Evolutionary conservation across 352 stramenopile genomes (phyloP).

Genomic region (Phytophthora hybrid): DNA sequence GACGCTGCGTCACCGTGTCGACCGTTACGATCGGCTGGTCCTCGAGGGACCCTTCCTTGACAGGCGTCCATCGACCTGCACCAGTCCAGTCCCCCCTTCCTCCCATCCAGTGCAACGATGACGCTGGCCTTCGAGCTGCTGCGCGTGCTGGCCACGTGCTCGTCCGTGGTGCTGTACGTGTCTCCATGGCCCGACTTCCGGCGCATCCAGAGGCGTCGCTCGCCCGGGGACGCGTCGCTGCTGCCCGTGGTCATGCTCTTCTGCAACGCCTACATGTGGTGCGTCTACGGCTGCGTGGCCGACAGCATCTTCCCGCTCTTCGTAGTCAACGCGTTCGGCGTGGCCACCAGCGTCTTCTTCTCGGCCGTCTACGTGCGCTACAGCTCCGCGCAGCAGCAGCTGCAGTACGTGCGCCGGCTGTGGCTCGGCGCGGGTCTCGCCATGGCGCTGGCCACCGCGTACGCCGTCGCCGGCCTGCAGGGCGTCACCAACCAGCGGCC

Average conservation of each 20-base stretch:
- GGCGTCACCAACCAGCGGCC: slow-evolving; percentile 32
- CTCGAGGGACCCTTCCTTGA: neutral
- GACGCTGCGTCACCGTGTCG: no score
- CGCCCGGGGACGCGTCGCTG: slow-evolving; percentile 29
- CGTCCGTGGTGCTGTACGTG: slow-evolving; percentile 37
- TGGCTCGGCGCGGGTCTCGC: slow-evolving; percentile 15
- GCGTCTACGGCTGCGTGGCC: slow-evolving; percentile 41
- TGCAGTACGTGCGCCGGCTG: slow-evolving; percentile 18
- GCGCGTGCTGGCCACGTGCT: slow-evolving; percentile 35
- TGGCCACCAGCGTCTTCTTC: slow-evolving; percentile 39
- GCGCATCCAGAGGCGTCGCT: slow-evolving; percentile 29
- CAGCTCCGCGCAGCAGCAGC: slow-evolving; percentile 18
- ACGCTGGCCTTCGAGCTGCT: slow-evolving; percentile 35
- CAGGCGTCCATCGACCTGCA: no score
- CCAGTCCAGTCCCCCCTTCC: no score
- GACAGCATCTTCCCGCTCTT: slow-evolving; percentile 46
- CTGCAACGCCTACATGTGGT: slow-evolving; percentile 45
- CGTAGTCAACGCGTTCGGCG: slow-evolving; percentile 39
- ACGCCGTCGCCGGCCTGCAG: slow-evolving; percentile 26
- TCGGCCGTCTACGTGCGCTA: slow-evolving; percentile 41
- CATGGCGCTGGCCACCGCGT: slow-evolving; percentile 25
- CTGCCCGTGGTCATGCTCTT: slow-evolving; percentile 45
- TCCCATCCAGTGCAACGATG: slow-evolving; percentile 6
- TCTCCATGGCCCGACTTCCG: slow-evolving; percentile 40
- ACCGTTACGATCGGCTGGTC: neutral